Evolutionary conservation across 2,329 filamentous ascomycete genomes (phyloP), one percentile per base, ranked within the genome.

Genomic region (Pochonia chlamydosporia): DNA sequence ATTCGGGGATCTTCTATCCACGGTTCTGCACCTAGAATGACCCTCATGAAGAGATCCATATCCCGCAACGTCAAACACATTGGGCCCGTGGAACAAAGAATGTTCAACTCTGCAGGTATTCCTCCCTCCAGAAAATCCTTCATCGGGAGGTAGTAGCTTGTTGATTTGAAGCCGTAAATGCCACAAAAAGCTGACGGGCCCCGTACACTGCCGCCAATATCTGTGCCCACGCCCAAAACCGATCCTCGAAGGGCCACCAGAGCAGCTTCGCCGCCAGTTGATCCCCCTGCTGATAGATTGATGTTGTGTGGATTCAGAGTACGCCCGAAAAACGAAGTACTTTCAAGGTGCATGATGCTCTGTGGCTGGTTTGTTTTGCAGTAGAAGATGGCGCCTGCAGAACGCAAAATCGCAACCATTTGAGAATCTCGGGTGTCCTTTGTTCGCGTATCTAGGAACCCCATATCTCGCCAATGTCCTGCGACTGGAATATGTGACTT

Each of bases 291-390:
- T 0, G 77, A 80, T 16, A 81, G 69, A 13, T 70, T 65, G 4
- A 76, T 71, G 47, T 84, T 84, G 45, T 74, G 63, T 0, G 84
- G 83, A 54, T 84, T 85, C 16, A 84, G 61, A 0, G 75, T 76
- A 9, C 78, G 72, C 1, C 81, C 81, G 51, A 75, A 79, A 20
- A 82, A 61, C 40, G 82, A 83, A 23, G 75, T 71, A 4, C 70
- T 76, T 56, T 85, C 82, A 35, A 82, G 61, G 8, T 71, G 69
- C 57, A 69, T 71, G 45, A 80, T 61, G 0, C 68, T 70, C 53
- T 81, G 76, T 0, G 84, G 82, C 5, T 85, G 73, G 50, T 85
- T 87, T 0, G 84, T 87, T 63, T 87, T 87, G 55, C 79, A 76
- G 56, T 84, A 81, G 40, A 82, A 69, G 1, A 86, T 72, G 2